Evolutionary conservation across 2,329 filamentous ascomycete species (phyloP).

Genomic region (Beauveria asiatica): DNA sequence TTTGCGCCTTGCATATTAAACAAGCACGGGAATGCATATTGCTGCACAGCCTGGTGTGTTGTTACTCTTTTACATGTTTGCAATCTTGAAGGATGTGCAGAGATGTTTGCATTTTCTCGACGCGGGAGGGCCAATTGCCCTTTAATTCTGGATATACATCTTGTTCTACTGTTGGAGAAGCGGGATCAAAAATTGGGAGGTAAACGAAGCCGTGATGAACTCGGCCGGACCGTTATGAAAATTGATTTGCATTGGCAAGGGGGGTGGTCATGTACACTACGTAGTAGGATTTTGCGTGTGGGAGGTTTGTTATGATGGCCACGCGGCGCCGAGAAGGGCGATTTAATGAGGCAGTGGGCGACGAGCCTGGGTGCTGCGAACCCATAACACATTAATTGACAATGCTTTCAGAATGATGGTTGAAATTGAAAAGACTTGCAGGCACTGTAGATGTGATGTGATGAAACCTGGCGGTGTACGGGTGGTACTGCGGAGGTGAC

Average conservation of each 20-base stretch:
- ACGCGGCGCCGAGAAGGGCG: neutral
- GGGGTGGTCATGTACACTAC: constrained; percentile 1
- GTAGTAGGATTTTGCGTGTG: neutral
- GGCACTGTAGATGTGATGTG: neutral
- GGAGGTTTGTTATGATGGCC: neutral
- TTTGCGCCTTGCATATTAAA: constrained; percentile 16
- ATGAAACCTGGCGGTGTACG: neutral
- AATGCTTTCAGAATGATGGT: neutral
- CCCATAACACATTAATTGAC: neutral
- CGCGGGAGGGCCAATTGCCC: neutral
- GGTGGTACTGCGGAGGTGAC: no score
- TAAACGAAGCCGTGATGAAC: constrained; percentile 9
- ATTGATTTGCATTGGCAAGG: constrained; percentile 2
- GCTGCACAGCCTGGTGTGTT: neutral
- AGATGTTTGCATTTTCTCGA: neutral
- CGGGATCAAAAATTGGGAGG: neutral
- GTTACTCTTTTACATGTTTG: constrained; percentile 1
- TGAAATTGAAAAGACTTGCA: neutral
- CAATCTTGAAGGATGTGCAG: neutral
- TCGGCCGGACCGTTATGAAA: constrained; percentile 9
- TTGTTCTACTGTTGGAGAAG: constrained; percentile 3
- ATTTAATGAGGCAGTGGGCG: constrained; percentile 2
- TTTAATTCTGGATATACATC: neutral
- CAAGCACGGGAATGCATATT: neutral
- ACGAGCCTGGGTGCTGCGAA: neutral